A percentile compares a stretch with the other conserved stretches of the same genome.
These are phyloP conservation scores for Paramecium sexaurelia DNA, from an alignment of 73 alveolate genomes.

Conservation along the genomic window DNA sequence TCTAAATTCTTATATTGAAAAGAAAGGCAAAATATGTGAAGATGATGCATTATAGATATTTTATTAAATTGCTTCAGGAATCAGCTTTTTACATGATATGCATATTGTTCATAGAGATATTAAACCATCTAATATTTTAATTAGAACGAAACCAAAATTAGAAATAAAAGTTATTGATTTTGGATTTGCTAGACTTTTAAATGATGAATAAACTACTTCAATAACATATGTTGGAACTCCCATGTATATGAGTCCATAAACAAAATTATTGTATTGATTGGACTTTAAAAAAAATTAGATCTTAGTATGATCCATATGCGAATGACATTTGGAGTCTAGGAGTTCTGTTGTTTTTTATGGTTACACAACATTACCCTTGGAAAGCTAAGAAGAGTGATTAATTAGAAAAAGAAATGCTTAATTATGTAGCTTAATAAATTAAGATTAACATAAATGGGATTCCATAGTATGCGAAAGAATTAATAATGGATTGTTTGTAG, in stretches of 20 bases:
- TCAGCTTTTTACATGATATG: neutral
- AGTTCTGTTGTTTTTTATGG: constrained; percentile 5
- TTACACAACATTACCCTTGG: constrained; percentile 14
- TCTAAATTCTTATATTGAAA: neutral
- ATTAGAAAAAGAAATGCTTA: constrained; percentile 17
- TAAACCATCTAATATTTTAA: constrained; percentile 13
- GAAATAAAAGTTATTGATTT: constrained; percentile 23
- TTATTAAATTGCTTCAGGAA: constrained; percentile 7
- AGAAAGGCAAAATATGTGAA: neutral
- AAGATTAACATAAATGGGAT: neutral
- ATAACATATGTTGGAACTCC: constrained; percentile 29
- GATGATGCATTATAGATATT: constrained; percentile 49
- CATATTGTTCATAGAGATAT: constrained; percentile 42
- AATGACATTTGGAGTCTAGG: constrained; percentile 47
- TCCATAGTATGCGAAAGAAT: constrained; percentile 1
- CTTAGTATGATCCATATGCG: constrained; percentile 47
- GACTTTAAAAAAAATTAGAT: neutral
- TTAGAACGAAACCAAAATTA: constrained; percentile 28
- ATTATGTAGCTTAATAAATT: constrained; percentile 31
- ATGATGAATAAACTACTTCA: neutral
- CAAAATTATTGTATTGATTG: neutral
- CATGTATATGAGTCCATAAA: constrained; percentile 54
- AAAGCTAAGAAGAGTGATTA: constrained; percentile 32
- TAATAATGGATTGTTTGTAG: constrained; percentile 16
- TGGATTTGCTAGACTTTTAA: neutral